These are phyloP conservation scores for Byssochlamys sp. DNA, from an alignment of 2,329 filamentous ascomycete species.

Conservation along the genomic window DNA sequence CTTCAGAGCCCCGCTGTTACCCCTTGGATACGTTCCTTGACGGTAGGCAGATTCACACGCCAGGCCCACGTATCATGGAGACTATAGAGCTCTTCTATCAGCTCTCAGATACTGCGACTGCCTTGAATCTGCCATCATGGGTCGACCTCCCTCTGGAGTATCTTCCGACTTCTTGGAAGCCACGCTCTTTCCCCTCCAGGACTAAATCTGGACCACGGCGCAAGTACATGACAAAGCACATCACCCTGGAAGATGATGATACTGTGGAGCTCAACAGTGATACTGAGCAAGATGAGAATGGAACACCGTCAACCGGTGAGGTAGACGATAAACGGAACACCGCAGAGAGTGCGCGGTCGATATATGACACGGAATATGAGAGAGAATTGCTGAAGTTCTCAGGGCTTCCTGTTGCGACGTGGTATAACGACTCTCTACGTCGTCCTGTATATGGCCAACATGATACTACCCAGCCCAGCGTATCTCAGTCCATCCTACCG, in stretches of 20 bases:
- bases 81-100: conserved; percentile 10
- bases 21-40: conserved; percentile 13
- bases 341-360: not conserved
- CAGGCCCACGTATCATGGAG: conserved; percentile 7
- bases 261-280: not conserved
- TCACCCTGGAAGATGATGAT: not conserved
- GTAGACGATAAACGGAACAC: not conserved
- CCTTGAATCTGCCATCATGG: conserved; percentile 9
- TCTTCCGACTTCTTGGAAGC: conserved; percentile 46
- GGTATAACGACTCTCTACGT: not conserved
- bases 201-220: not conserved
- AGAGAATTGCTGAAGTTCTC: not conserved
- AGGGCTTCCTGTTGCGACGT: not conserved
- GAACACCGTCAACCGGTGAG: not conserved
- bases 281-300: not conserved
- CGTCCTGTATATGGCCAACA: not conserved
- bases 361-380: not conserved
- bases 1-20: conserved; percentile 3
- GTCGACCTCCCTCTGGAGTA: conserved; percentile 8
- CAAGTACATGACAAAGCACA: not conserved
- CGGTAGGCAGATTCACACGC: conserved; percentile 3
- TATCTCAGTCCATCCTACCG: not conserved
- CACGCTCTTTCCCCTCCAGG: conserved; percentile 35
- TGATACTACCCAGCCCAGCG: too few species aligned
- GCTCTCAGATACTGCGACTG: conserved; percentile 8